phyloP scores from a whole-genome alignment of 495 filamentous ascomycete genomes.

The Penicillium paxilli region DNA sequence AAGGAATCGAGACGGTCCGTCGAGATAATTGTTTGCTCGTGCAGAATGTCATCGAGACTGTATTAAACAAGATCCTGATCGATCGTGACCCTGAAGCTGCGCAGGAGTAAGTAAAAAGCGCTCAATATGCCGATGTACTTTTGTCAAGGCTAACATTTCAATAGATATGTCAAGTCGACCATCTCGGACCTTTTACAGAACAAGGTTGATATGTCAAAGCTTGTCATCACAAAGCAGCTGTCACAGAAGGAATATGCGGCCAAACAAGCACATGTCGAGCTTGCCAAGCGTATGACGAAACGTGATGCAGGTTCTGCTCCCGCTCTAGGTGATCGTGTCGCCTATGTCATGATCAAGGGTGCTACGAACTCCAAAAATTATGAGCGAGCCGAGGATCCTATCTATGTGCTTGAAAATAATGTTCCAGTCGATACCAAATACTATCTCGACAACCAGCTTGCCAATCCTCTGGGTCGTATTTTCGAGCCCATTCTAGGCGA shows the following conservation, averaged over 20 bases:
- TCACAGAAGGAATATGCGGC: conserved; percentile 79
- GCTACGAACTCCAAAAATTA: conserved; percentile 86
- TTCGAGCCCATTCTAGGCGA: conserved; percentile 97
- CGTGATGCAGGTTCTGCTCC: conserved; percentile 94
- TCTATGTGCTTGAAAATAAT: conserved; percentile 96
- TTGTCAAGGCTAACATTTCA: conserved; percentile 10
- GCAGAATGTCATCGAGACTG: conserved; percentile 96
- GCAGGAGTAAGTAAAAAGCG: conserved; percentile 89
- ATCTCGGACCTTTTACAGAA: conserved; percentile 96
- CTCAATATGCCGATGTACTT: not conserved
- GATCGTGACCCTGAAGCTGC: conserved; percentile 85
- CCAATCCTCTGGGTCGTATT: conserved; percentile 90
- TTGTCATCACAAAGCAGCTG: conserved; percentile 97
- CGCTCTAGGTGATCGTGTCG: conserved; percentile 92
- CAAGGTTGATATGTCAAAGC: conserved; percentile 97
- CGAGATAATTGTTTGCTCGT: conserved; percentile 95
- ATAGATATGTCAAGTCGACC: conserved; percentile 91
- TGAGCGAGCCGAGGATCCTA: conserved; percentile 93
- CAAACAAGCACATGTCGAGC: conserved; percentile 94
- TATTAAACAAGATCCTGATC: conserved; percentile 92
- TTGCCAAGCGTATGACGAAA: conserved; percentile 92
- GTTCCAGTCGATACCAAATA: conserved; percentile 98
- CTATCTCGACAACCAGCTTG: conserved; percentile 97
- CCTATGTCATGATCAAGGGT: conserved; percentile 97
- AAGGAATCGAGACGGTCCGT: conserved; percentile 97